These are phyloP conservation scores for Vitis hybrid DNA, from an alignment of 177 flowering plant species.

Conservation along the genomic window DNA sequence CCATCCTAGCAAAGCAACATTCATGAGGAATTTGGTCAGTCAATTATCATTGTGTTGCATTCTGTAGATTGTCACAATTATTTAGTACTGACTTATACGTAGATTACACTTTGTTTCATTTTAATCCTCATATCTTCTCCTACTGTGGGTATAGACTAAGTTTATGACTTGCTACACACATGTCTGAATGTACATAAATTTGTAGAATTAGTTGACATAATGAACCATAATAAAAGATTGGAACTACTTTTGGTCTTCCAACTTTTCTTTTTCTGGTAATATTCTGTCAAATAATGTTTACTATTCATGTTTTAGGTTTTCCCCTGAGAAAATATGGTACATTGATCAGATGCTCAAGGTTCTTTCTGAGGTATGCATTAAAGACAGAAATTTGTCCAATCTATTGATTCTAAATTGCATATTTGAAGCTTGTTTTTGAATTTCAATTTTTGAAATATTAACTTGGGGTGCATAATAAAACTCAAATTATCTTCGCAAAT, in stretches of 20 bases:
- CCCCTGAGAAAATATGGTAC: slow-evolving; percentile 93
- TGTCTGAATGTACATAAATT: too few species aligned
- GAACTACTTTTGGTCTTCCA: background rate
- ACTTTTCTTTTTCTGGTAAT: background rate
- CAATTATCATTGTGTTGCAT: too few species aligned
- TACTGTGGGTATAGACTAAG: too few species aligned
- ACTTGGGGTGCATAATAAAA: too few species aligned
- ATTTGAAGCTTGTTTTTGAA: background rate
- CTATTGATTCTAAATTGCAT: background rate
- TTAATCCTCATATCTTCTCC: too few species aligned
- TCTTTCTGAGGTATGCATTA: slow-evolving; percentile 80
- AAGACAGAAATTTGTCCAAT: slow-evolving; percentile 1
- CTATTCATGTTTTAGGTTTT: slow-evolving; percentile 59
- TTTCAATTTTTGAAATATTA: background rate
- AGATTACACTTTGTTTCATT: too few species aligned
- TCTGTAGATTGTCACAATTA: too few species aligned
- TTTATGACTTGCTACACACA: too few species aligned
- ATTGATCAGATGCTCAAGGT: slow-evolving; percentile 99
- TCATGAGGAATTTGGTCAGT: too few species aligned
- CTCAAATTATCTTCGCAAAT: too few species aligned
- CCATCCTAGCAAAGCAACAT: too few species aligned
- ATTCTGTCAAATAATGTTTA: background rate
- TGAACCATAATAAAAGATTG: background rate
- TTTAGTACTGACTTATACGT: too few species aligned
- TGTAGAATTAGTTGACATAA: background rate